These are phyloP conservation scores for Diaporthe nobilis DNA, from an alignment of 2,329 filamentous ascomycete genomes.

Conservation along the genomic window DNA sequence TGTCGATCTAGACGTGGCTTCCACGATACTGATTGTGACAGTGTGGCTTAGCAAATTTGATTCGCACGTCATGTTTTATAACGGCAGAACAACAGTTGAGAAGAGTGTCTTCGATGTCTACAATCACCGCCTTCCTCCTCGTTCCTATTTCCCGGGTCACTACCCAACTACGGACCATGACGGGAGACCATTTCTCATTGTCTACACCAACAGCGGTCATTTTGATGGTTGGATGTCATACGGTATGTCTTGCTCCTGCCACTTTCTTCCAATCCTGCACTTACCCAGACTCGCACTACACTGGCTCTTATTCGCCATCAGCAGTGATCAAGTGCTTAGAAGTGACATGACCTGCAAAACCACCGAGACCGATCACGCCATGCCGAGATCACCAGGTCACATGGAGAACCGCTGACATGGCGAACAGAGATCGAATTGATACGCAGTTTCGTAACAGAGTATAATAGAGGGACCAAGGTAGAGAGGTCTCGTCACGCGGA, in stretches of 20 bases:
- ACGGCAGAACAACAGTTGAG: rapidly evolving
- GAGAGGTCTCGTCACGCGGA: not conserved
- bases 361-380: no score
- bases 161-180: constrained; percentile 3
- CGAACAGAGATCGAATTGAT: constrained; percentile 1
- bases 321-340: not conserved
- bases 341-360: not conserved
- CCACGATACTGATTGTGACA: not conserved
- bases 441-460: not conserved
- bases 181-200: not conserved
- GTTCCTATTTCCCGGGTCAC: not conserved
- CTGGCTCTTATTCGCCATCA: not conserved
- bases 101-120: not conserved
- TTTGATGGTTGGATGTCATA: not conserved
- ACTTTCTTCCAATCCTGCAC: not conserved
- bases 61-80: rapidly evolving
- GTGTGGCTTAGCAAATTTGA: not conserved
- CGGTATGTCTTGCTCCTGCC: not conserved
- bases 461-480: not conserved
- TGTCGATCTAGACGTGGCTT: not conserved
- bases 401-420: not conserved
- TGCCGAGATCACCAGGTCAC: not conserved
- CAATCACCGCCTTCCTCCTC: not conserved
- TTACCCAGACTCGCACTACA: no score
- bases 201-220: not conserved